phyloP scores from a whole-genome alignment of 108 stramenopile species.

The Nannochloropsis oceanica region DNA sequence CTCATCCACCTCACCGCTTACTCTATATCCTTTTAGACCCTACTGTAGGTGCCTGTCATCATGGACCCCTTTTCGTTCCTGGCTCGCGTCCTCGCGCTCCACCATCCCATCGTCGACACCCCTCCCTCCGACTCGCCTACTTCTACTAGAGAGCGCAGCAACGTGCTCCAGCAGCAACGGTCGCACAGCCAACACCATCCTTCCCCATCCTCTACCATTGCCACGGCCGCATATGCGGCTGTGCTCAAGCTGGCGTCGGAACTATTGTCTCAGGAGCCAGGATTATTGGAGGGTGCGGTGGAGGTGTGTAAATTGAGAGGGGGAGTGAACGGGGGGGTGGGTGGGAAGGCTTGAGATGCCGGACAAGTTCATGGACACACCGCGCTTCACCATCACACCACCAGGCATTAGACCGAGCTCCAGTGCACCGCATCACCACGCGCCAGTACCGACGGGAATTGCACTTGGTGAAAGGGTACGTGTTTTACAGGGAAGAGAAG shows the following conservation, averaged over 20 bases:
- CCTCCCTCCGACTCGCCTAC: neutral
- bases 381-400: neutral
- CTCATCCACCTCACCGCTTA: neutral
- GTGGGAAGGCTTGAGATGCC: neutral
- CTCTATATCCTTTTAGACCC: neutral
- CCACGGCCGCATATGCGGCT: neutral
- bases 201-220: too few species aligned
- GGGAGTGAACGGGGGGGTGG: neutral
- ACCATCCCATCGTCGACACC: neutral
- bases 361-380: neutral
- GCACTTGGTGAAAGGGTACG: neutral
- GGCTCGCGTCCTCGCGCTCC: neutral
- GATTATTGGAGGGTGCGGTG: neutral
- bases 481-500: neutral
- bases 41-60: neutral
- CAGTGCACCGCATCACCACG: neutral
- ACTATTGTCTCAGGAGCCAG: neutral
- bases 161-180: neutral
- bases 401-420: neutral
- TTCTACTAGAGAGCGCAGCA: neutral
- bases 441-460: neutral
- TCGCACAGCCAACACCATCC: too few species aligned
- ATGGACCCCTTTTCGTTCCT: neutral
- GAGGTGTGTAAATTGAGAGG: neutral
- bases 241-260: neutral